Percentiles rank a stretch among this genome's conserved stretches.
phyloP scores from a whole-genome alignment of 2,329 filamentous ascomycete genomes.

The Bisporella sp. region DNA sequence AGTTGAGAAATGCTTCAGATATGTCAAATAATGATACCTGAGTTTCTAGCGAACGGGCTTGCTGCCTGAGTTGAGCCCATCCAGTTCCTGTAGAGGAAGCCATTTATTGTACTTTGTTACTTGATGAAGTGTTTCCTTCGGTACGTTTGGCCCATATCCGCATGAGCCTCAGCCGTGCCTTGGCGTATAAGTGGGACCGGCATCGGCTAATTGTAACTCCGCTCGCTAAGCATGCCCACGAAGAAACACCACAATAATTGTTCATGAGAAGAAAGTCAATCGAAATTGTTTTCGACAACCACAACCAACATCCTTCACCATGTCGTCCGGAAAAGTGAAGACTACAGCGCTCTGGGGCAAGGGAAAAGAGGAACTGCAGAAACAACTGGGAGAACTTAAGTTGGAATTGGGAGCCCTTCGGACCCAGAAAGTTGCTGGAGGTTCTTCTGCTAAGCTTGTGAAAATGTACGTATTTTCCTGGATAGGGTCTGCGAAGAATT shows the following conservation, averaged over 20 bases:
- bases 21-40: conserved; percentile 53
- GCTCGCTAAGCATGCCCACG: not conserved
- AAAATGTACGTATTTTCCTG: conserved; percentile 70
- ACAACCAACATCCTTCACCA: no score
- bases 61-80: conserved; percentile 92
- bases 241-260: not conserved
- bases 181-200: conserved; percentile 11
- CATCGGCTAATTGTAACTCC: not conserved
- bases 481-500: not conserved
- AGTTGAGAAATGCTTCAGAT: conserved; percentile 9
- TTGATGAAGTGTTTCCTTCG: conserved; percentile 7
- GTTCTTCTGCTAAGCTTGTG: conserved; percentile 90
- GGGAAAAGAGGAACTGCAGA: conserved; percentile 97
- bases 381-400: conserved; percentile 94
- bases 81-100: conserved; percentile 36
- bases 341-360: conserved; percentile 95
- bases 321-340: conserved; percentile 72
- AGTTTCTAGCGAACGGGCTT: conserved; percentile 80
- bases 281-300: conserved; percentile 30
- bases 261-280: not conserved
- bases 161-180: conserved; percentile 86
- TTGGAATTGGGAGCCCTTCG: conserved; percentile 91
- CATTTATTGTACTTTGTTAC: conserved; percentile 14
- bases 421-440: conserved; percentile 95
- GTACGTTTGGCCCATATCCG: not conserved